Evolutionary conservation across 805 yeast species (phyloP), one percentile per base, ranked within the genome.

Genomic region (Maudiozyma bulderi): DNA sequence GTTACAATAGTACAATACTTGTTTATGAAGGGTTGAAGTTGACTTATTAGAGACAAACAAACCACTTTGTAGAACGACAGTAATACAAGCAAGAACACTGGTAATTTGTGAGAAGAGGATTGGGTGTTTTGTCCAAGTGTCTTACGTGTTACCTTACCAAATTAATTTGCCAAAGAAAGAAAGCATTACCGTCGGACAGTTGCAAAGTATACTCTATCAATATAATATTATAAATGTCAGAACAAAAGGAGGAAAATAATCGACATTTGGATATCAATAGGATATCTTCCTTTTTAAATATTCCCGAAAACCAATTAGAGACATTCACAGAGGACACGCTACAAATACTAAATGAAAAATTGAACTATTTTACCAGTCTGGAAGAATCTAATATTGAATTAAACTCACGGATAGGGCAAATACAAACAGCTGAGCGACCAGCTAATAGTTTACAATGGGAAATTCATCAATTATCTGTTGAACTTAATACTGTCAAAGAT

Each of bases 401-500:
- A 15, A 35, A 35, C 14, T 13, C 38, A n/a, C 9, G 14, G 38
- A 35, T 35, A 35, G 38, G 38, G 8, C 13, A 35, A 8, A 35
- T 35, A 35, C 9, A 15, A 15, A 13, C 38, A 13, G 38, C 13
- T 35, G 13, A 9, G 6, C 15, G 11, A 13, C 13, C 8, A 8
- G 8, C 9, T 5, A 35, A 35, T 35, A 15, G 8, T 35, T 13
- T 35, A 13, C 38, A 35, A n/a, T 13, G 7, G 38, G 20, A 71
- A 43, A 43, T 68, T 1, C 54, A 52, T 3, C 51, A 53, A 3
- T 48, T 62, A 3, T 50, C 62, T n/a, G 40, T 50, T 2, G 58
- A 63, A 11, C 55, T 65, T 9, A 54, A 54, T 2, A 48, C 51
- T 2, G 47, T 66, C 26, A 55, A 52, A 20, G 52, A 61, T 26